Conservation (phyloP, 495 filamentous ascomycete genomes). For the Pyronema omphalodes region DNA sequence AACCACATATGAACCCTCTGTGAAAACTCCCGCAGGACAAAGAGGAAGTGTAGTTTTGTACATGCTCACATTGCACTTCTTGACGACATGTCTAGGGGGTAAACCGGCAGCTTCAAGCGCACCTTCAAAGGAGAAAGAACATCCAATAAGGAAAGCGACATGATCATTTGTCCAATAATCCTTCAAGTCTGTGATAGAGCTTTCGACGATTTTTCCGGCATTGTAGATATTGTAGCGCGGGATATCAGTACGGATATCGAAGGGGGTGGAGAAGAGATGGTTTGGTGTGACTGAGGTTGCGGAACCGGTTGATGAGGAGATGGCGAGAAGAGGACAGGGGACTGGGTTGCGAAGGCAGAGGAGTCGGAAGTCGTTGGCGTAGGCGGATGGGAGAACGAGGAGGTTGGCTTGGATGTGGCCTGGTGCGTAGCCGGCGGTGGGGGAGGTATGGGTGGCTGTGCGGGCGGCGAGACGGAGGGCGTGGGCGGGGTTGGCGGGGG, state of each 20-base stretch:
- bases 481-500: slow-evolving; percentile 19
- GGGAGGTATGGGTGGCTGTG: slow-evolving; percentile 24
- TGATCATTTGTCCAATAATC: slow-evolving; percentile 32
- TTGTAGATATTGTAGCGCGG: slow-evolving; percentile 36
- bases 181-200: slow-evolving; percentile 24
- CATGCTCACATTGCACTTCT: slow-evolving; percentile 31
- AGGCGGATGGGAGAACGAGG: slow-evolving; percentile 33
- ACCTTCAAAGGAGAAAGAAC: slow-evolving; percentile 38
- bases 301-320: slow-evolving; percentile 21
- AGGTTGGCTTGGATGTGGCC: slow-evolving; percentile 38
- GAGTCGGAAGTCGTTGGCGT: slow-evolving; percentile 34
- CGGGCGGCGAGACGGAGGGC: slow-evolving; percentile 31
- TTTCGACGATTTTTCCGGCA: slow-evolving; percentile 19
- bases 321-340: slow-evolving; percentile 37
- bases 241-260: slow-evolving; percentile 35
- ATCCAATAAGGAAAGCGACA: slow-evolving; percentile 40
- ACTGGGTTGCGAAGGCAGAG: slow-evolving; percentile 39
- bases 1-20: slow-evolving; percentile 30
- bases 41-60: slow-evolving; percentile 35
- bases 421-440: slow-evolving; percentile 34
- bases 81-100: slow-evolving; percentile 27
- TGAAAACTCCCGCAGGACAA: slow-evolving; percentile 35
- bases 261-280: not conserved
- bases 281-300: slow-evolving; percentile 20
- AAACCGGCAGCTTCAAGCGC: slow-evolving; percentile 31